phyloP scores from a whole-genome alignment of 306 rosid genomes.

The Neltuma alba region DNA sequence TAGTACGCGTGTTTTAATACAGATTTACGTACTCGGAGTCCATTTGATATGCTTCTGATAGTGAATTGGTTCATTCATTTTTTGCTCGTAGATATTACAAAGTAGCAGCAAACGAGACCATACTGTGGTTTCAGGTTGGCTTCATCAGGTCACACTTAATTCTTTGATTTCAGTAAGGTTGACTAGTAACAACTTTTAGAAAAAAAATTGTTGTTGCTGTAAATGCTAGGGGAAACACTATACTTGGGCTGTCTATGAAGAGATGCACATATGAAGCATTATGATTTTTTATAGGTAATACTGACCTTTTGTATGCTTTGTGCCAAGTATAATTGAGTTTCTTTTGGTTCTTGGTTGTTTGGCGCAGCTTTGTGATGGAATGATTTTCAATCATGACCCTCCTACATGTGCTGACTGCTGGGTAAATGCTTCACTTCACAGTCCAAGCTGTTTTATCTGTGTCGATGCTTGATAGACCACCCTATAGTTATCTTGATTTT shows the following conservation, averaged over 20 bases:
- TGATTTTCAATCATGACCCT: conserved; percentile 90
- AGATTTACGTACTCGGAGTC: neutral
- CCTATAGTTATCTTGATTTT: conserved; percentile 3
- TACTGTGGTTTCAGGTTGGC: conserved; percentile 99
- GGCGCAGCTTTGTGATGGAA: conserved; percentile 89
- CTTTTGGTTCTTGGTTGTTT: conserved; percentile 36
- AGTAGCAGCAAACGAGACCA: conserved; percentile 69
- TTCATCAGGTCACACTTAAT: conserved; percentile 81
- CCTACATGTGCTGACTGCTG: conserved; percentile 84
- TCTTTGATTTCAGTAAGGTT: conserved; percentile 48
- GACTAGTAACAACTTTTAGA: conserved; percentile 19
- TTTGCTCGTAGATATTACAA: conserved; percentile 72
- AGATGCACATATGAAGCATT: conserved; percentile 13
- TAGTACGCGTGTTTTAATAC: neutral
- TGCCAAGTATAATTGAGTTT: conserved; percentile 38
- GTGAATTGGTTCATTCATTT: neutral
- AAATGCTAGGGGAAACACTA: conserved; percentile 32
- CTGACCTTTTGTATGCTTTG: conserved; percentile 19
- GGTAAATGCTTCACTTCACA: conserved; percentile 59
- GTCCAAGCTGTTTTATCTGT: conserved; percentile 30
- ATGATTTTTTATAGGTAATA: conserved; percentile 5
- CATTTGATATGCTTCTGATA: conserved; percentile 22
- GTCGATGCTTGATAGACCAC: conserved; percentile 17
- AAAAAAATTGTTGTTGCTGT: neutral
- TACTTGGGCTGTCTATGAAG: conserved; percentile 10